A percentile compares a stretch with the other conserved stretches of the same genome.
These are phyloP conservation scores for Colletotrichum orchidophilum DNA, from an alignment of 2,329 filamentous ascomycete genomes.

Conservation along the genomic window DNA sequence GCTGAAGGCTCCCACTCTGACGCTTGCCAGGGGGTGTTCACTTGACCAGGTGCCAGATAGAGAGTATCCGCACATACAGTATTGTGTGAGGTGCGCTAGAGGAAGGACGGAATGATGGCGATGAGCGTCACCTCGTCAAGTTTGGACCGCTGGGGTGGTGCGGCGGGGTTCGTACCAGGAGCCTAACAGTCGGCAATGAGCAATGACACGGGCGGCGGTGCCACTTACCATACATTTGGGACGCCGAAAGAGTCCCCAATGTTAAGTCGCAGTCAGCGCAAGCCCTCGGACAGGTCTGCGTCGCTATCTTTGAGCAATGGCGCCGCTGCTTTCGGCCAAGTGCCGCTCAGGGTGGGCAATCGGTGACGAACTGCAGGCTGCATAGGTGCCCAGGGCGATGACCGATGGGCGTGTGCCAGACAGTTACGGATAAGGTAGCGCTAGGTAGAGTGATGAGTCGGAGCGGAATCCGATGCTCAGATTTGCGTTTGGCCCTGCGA, in stretches of 20 bases:
- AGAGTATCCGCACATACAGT: background rate
- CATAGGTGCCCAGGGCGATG: background rate
- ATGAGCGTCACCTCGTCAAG: slow-evolving; percentile 8
- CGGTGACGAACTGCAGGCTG: background rate
- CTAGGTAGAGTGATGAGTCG: slow-evolving; percentile 1
- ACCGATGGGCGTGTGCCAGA: background rate
- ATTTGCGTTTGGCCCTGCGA: slow-evolving; percentile 24
- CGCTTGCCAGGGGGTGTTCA: background rate
- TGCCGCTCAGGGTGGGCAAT: background rate
- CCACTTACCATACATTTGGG: background rate
- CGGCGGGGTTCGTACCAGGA: background rate
- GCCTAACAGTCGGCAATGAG: slow-evolving; percentile 1
- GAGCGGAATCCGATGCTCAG: slow-evolving; percentile 32
- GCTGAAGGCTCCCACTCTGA: background rate
- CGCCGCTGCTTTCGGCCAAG: slow-evolving; percentile 1
- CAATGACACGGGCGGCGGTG: background rate
- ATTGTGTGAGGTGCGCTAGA: background rate
- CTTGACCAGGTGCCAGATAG: background rate
- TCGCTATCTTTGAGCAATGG: background rate
- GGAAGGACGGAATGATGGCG: background rate
- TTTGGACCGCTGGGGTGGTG: background rate
- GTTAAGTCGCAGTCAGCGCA: slow-evolving; percentile 2
- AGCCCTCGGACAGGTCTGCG: background rate
- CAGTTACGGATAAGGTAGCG: background rate
- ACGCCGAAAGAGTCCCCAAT: background rate